Evolutionary conservation across 495 filamentous ascomycete species (phyloP).

Genomic region (Gamarada debralockiae): DNA sequence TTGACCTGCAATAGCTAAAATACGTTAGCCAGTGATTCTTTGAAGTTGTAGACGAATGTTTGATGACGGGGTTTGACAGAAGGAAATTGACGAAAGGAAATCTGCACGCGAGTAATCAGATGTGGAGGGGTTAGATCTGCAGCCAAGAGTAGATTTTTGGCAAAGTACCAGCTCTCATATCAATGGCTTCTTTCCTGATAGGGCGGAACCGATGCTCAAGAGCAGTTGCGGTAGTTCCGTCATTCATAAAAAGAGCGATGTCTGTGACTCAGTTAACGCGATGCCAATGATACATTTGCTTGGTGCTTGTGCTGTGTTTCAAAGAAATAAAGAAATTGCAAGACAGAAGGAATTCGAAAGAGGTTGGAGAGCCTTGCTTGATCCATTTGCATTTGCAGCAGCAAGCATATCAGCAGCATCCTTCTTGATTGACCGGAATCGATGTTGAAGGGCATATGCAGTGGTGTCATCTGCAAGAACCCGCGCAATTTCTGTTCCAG

Average conservation of each 20-base stretch:
- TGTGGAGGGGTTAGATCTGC: too few relatives aligned
- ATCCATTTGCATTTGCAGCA: slow-evolving; percentile 19
- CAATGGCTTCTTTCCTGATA: slow-evolving; percentile 32
- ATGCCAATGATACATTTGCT: neutral
- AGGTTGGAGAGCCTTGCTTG: neutral
- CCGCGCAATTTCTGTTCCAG: slow-evolving; percentile 26
- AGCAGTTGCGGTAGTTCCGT: slow-evolving; percentile 29
- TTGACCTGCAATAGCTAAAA: slow-evolving; percentile 18
- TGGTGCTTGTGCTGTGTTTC: slow-evolving; percentile 3
- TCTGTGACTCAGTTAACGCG: slow-evolving; percentile 3
- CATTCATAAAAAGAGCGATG: slow-evolving; percentile 28
- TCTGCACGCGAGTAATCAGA: too few relatives aligned
- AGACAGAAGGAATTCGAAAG: neutral
- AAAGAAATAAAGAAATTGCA: neutral
- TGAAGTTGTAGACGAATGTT: slow-evolving; percentile 3
- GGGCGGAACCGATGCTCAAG: slow-evolving; percentile 44
- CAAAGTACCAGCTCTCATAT: slow-evolving; percentile 28
- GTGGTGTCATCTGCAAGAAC: slow-evolving; percentile 33
- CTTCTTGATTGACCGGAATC: slow-evolving; percentile 37
- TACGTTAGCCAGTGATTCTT: slow-evolving; percentile 21
- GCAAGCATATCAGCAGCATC: slow-evolving; percentile 29
- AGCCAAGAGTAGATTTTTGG: neutral
- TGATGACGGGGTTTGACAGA: slow-evolving; percentile 4
- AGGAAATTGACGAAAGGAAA: slow-evolving; percentile 18
- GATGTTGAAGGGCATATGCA: slow-evolving; percentile 38